These are phyloP conservation scores for Terana coerulea DNA, from an alignment of 768 basidiomycete genomes.

Conservation along the genomic window DNA sequence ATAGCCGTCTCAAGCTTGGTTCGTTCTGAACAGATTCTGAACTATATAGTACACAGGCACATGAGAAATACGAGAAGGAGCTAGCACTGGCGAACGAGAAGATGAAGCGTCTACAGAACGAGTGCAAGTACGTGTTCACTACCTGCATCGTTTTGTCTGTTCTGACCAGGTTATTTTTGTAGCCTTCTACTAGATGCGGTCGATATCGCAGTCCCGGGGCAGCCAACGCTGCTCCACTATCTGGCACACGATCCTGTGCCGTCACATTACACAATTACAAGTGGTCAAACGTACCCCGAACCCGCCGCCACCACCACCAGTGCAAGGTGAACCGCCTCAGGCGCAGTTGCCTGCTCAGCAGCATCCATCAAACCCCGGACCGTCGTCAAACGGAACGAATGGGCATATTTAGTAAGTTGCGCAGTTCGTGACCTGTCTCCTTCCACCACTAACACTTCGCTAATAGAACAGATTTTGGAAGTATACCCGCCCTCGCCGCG, in stretches of 20 bases:
- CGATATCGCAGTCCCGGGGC: constrained; percentile 26
- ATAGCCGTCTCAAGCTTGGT: neutral
- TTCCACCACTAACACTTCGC: too few relatives aligned
- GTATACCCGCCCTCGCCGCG: too few relatives aligned
- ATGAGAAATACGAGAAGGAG: constrained; percentile 20
- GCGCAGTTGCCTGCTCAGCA: neutral
- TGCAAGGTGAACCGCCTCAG: neutral
- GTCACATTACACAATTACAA: constrained; percentile 16
- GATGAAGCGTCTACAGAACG: constrained; percentile 22
- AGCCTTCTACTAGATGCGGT: constrained; percentile 29
- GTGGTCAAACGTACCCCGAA: neutral
- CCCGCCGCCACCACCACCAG: neutral
- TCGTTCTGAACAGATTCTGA: neutral
- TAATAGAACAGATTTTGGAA: too few relatives aligned
- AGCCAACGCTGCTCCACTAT: constrained; percentile 25
- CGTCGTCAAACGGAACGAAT: constrained; percentile 8
- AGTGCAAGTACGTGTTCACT: constrained; percentile 25
- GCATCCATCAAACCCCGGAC: neutral
- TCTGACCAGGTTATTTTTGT: neutral
- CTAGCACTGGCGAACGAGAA: constrained; percentile 25
- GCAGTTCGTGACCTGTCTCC: too few relatives aligned
- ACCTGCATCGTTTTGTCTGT: neutral
- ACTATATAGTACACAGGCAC: constrained; percentile 13
- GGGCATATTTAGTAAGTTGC: constrained; percentile 4
- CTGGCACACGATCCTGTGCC: constrained; percentile 24